Evolutionary conservation across 495 filamentous ascomycete genomes (phyloP).

Genomic region (Tuber indicum): DNA sequence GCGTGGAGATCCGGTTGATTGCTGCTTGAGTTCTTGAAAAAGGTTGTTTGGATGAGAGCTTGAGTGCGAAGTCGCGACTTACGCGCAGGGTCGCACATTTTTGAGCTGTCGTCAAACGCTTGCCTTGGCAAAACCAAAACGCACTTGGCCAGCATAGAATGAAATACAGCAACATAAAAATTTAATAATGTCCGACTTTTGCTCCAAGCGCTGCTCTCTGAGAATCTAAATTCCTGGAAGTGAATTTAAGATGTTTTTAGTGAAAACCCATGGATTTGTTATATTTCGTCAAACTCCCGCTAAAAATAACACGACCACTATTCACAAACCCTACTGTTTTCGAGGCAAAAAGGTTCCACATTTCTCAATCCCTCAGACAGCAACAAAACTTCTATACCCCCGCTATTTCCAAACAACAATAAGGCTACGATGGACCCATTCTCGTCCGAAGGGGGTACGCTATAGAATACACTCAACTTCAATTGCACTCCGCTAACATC

Average conservation of each 20-base stretch:
- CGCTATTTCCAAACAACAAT: background rate
- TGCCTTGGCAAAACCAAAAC: background rate
- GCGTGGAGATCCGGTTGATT: background rate
- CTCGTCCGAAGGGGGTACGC: constrained; percentile 73
- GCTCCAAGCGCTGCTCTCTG: background rate
- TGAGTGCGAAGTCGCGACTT: background rate
- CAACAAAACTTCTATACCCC: background rate
- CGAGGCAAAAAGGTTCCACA: background rate
- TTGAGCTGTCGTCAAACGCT: background rate
- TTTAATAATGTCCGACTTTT: background rate
- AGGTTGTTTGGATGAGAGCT: background rate
- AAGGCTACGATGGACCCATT: constrained; percentile 75
- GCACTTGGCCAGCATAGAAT: background rate
- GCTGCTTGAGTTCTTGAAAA: background rate
- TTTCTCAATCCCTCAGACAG: background rate
- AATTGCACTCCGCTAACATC: constrained; percentile 20
- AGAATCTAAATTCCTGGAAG: background rate
- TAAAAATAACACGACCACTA: background rate
- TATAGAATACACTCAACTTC: constrained; percentile 16
- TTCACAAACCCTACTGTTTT: background rate
- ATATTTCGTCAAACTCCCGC: background rate
- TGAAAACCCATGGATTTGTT: background rate
- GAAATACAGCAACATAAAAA: background rate
- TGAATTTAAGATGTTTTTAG: background rate
- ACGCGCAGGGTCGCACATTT: background rate